phyloP scores from a whole-genome alignment of 176 grass and related monocot species.

The Avena sativa region DNA sequence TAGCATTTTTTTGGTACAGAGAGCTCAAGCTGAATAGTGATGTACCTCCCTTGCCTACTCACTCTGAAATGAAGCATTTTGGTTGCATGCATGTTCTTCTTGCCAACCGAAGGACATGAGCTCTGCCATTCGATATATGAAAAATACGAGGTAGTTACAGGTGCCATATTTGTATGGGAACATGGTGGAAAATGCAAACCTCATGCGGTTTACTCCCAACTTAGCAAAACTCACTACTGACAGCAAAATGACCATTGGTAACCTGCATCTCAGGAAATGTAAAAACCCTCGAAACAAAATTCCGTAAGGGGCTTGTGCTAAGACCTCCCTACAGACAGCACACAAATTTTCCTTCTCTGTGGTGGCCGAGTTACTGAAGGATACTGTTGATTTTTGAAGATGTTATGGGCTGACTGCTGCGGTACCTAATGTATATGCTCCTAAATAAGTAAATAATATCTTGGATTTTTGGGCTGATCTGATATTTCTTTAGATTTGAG shows the following conservation, averaged over 20 bases:
- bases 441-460: not conserved
- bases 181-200: not conserved
- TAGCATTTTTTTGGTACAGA: not conserved
- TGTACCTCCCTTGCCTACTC: conserved; percentile 33
- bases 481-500: not conserved
- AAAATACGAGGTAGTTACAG: not conserved
- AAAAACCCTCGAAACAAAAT: not conserved
- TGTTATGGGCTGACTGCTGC: not conserved
- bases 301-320: not conserved
- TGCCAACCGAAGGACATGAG: not conserved
- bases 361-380: not conserved
- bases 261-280: not conserved
- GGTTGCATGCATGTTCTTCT: conserved; percentile 24
- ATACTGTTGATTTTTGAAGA: not conserved
- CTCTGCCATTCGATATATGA: not conserved
- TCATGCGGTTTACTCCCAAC: not conserved
- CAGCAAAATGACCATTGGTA: not conserved
- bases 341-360: not conserved
- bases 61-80: conserved; percentile 37
- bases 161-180: not conserved
- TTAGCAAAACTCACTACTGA: not conserved
- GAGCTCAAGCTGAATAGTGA: not conserved
- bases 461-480: not conserved
- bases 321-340: not conserved
- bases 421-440: not conserved